phyloP scores from a whole-genome alignment of 1,139 yeast genomes.

The Yarrowia galli region DNA sequence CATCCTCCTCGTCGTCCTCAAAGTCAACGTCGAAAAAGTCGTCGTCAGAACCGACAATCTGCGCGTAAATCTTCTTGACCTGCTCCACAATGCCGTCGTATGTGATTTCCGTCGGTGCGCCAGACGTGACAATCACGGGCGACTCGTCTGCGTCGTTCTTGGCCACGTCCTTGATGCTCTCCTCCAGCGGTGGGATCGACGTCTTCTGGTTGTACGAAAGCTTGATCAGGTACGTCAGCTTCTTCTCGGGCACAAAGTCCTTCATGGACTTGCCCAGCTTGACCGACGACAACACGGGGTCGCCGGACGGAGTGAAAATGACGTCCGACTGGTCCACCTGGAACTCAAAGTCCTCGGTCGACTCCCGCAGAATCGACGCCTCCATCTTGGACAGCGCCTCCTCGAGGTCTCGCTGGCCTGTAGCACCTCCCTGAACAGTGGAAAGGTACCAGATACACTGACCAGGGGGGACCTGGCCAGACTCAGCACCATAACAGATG shows the following conservation, averaged over 20 bases:
- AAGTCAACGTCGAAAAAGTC: conserved; percentile 96
- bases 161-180: conserved; percentile 45
- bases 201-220: conserved; percentile 74
- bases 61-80: conserved; percentile 74
- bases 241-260: conserved; percentile 82
- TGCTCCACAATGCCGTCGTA: conserved; percentile 90
- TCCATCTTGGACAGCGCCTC: conserved; percentile 83
- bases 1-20: conserved; percentile 83
- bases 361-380: conserved; percentile 77
- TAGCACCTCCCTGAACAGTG: conserved; percentile 71
- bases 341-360: conserved; percentile 61
- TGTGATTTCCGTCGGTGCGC: conserved; percentile 84
- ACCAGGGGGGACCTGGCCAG: conserved; percentile 89
- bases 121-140: conserved; percentile 58
- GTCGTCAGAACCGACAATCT: conserved; percentile 89
- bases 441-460: conserved; percentile 91
- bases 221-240: conserved; percentile 77
- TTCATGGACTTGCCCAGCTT: conserved; percentile 85
- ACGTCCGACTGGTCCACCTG: conserved; percentile 66
- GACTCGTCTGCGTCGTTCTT: conserved; percentile 44
- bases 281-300: conserved; percentile 77
- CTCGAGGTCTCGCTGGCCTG: conserved; percentile 79
- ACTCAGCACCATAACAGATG: conserved; percentile 83
- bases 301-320: conserved; percentile 60
- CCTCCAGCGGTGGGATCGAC: conserved; percentile 41